Evolutionary conservation across 495 filamentous ascomycete genomes (phyloP).

Genomic region (Neurospora cerealis): DNA sequence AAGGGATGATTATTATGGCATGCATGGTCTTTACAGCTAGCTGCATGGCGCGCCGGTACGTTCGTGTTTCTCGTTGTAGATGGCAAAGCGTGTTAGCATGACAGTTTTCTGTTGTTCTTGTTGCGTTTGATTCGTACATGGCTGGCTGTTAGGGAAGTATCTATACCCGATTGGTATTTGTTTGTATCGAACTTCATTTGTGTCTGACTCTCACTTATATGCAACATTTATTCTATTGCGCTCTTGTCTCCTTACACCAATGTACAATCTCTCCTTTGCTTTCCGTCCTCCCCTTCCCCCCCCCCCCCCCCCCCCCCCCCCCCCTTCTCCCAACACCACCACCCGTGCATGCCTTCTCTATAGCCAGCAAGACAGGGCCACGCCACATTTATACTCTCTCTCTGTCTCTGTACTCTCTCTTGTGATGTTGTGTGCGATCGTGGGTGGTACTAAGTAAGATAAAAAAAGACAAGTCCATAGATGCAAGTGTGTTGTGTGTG

Average conservation of each 20-base stretch:
- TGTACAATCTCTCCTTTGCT: not conserved
- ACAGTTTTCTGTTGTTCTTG: not conserved
- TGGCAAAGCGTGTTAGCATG: not conserved
- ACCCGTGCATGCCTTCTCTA: not conserved
- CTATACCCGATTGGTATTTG: not conserved
- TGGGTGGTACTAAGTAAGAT: not conserved
- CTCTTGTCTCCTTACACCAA: not conserved
- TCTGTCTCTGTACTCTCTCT: not conserved
- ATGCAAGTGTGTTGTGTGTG: not conserved
- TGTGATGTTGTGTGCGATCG: not conserved
- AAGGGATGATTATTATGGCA: not conserved
- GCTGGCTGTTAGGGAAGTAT: not conserved
- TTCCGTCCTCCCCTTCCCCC: too few relatives aligned
- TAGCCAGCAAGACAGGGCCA: not conserved
- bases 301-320: not conserved
- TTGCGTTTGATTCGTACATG: not conserved
- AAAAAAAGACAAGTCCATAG: not conserved
- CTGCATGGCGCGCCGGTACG: not conserved
- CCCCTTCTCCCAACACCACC: not conserved
- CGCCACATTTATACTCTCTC: not conserved
- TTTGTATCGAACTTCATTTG: not conserved
- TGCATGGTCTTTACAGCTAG: not conserved
- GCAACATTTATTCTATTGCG: not conserved
- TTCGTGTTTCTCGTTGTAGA: not conserved
- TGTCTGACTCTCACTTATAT: not conserved